Percentiles rank a stretch among this genome's conserved stretches.
Evolutionary conservation across 768 basidiomycete genomes (phyloP).

Genomic region (Termitomyces heimii): DNA sequence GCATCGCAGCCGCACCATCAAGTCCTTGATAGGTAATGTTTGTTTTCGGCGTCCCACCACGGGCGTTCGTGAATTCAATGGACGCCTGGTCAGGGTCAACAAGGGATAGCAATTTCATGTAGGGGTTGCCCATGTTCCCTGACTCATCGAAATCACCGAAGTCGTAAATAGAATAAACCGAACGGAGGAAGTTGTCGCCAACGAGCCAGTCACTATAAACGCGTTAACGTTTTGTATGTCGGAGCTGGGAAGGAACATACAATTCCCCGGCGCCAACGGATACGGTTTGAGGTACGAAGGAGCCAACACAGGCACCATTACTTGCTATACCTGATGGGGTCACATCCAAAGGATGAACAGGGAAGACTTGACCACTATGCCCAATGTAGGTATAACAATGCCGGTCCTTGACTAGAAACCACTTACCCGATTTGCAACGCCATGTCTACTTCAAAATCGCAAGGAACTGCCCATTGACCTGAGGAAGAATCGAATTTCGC

Average conservation of each 20-base stretch:
- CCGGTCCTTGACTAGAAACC: neutral
- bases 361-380: slow-evolving; percentile 62
- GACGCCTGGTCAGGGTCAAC: slow-evolving; percentile 68
- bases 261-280: slow-evolving; percentile 61
- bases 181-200: slow-evolving; percentile 80
- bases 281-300: slow-evolving; percentile 63
- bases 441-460: slow-evolving; percentile 67
- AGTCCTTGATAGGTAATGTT: slow-evolving; percentile 68
- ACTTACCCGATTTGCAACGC: slow-evolving; percentile 74
- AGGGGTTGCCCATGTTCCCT: slow-evolving; percentile 68
- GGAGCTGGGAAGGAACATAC: slow-evolving; percentile 31
- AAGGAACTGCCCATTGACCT: slow-evolving; percentile 72
- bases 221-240: neutral
- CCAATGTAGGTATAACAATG: slow-evolving; percentile 1
- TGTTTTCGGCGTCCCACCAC: slow-evolving; percentile 57
- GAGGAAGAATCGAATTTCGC: slow-evolving; percentile 46
- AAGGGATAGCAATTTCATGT: slow-evolving; percentile 68
- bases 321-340: slow-evolving; percentile 42
- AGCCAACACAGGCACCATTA: slow-evolving; percentile 54
- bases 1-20: slow-evolving; percentile 31
- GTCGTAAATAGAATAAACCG: slow-evolving; percentile 78
- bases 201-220: slow-evolving; percentile 70
- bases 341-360: slow-evolving; percentile 77
- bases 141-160: slow-evolving; percentile 71
- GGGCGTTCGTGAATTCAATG: slow-evolving; percentile 56